A percentile compares a stretch with the other conserved stretches of the same genome.
These are phyloP conservation scores for Boletus fagicola DNA, from an alignment of 768 basidiomycete genomes.

Conservation along the genomic window DNA sequence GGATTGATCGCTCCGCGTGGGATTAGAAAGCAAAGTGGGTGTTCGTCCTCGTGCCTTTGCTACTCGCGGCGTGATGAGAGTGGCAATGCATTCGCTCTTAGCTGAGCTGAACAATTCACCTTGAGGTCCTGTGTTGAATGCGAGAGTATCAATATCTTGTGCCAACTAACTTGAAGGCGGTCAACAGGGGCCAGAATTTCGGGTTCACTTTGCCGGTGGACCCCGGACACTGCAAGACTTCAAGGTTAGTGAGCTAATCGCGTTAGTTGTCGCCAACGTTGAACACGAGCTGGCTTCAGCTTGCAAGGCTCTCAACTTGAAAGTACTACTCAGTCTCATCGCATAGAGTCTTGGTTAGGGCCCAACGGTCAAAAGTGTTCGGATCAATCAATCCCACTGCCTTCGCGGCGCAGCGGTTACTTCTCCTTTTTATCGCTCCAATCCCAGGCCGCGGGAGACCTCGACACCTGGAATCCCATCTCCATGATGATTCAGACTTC, in stretches of 20 bases:
- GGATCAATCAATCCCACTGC: background rate
- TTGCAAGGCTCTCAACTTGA: background rate
- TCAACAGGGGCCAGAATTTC: background rate
- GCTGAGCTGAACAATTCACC: background rate
- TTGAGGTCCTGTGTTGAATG: background rate
- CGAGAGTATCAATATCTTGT: background rate
- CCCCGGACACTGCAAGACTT: constrained; percentile 22
- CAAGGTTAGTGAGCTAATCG: background rate
- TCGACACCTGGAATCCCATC: constrained; percentile 7
- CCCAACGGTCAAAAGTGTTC: background rate
- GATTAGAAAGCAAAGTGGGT: background rate
- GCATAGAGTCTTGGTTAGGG: background rate
- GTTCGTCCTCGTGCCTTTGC: background rate
- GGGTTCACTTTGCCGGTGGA: background rate
- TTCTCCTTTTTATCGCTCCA: constrained; percentile 8
- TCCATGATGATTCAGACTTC: constrained; percentile 18
- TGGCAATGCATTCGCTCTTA: background rate
- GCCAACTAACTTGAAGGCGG: too few relatives aligned
- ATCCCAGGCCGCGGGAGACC: background rate
- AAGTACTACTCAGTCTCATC: background rate
- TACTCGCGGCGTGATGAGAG: background rate
- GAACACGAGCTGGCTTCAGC: constrained; percentile 6
- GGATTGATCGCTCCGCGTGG: background rate
- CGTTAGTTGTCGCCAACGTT: constrained; percentile 3
- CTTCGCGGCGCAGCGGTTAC: background rate